Conservation (phyloP, 352 stramenopile species). For the Elongisporangium anandrum region DNA sequence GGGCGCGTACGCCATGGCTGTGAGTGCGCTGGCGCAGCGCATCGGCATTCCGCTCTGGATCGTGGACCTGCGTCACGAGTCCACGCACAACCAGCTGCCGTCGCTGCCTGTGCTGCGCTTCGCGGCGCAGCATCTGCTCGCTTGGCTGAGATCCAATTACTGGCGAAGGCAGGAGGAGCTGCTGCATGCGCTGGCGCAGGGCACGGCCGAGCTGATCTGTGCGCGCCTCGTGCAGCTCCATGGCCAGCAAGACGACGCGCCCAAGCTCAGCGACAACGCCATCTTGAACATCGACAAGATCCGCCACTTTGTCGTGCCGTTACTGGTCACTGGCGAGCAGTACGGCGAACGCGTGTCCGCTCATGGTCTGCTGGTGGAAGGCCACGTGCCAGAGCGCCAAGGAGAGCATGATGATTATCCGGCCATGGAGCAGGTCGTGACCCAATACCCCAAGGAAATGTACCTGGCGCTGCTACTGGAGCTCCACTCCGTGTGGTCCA, state of each 20-base stretch:
- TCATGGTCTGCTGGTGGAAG: conserved; percentile 28
- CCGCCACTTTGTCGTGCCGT: conserved; percentile 49
- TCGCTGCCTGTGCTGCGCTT: conserved; percentile 86
- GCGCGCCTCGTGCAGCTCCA: conserved; percentile 15
- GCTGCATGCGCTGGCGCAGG: conserved; percentile 42
- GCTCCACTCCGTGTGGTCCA: conserved; percentile 43
- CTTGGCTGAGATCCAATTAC: conserved; percentile 87
- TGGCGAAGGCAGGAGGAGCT: conserved; percentile 74
- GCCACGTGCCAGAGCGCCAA: conserved; percentile 4
- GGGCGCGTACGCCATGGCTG: conserved; percentile 65
- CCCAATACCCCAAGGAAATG: conserved; percentile 24
- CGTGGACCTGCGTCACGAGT: conserved; percentile 91
- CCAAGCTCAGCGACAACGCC: conserved; percentile 8
- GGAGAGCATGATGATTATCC: conserved; percentile 9
- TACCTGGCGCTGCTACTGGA: conserved; percentile 42
- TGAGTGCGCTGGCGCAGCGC: conserved; percentile 75
- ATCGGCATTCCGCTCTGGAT: conserved; percentile 92
- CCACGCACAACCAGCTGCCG: conserved; percentile 92
- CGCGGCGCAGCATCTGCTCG: conserved; percentile 78
- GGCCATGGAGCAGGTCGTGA: conserved; percentile 4
- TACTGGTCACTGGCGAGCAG: conserved; percentile 59
- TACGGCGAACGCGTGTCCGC: conserved; percentile 40
- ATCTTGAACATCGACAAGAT: conserved; percentile 45
- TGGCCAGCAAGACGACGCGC: conserved; percentile 1
- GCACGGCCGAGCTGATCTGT: conserved; percentile 31